Conservation (phyloP, 2,329 filamentous ascomycete species). For the Phialemonium atrogriseum region DNA sequence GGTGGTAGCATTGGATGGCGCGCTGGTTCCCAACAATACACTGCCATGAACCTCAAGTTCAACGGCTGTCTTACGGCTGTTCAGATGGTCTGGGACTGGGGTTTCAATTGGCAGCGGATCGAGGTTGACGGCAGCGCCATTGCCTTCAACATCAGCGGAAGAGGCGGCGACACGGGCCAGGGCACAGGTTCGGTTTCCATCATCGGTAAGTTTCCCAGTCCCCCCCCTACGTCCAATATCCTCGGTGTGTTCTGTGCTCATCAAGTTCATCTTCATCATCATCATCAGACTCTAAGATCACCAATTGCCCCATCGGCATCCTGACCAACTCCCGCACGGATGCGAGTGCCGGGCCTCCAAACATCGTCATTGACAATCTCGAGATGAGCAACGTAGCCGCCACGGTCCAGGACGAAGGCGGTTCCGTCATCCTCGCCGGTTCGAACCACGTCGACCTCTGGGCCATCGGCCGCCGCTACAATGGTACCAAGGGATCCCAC, state of each 20-base stretch:
- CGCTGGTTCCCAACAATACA: constrained; percentile 61
- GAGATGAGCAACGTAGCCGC: constrained; percentile 7
- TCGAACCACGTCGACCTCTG: constrained; percentile 7
- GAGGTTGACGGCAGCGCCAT: constrained; percentile 14
- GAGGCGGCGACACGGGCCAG: constrained; percentile 21
- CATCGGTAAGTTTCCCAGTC: too few relatives aligned
- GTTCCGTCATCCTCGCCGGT: constrained; percentile 9
- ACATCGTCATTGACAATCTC: neutral
- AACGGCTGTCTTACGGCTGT: constrained; percentile 54
- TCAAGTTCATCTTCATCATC: constrained; percentile 9
- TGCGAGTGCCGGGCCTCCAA: neutral
- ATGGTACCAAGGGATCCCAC: neutral
- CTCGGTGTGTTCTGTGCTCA: constrained; percentile 26
- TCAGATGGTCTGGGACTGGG: constrained; percentile 62
- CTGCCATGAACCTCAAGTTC: constrained; percentile 54
- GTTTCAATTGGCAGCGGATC: constrained; percentile 27
- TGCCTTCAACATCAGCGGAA: constrained; percentile 18
- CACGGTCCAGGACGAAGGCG: constrained; percentile 9
- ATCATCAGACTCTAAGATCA: constrained; percentile 4
- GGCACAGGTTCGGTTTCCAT: constrained; percentile 28
- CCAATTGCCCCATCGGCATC: constrained; percentile 5
- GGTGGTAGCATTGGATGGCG: constrained; percentile 48
- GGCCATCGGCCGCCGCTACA: constrained; percentile 6
- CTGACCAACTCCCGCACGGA: neutral
- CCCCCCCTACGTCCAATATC: too few relatives aligned